These are phyloP conservation scores for Tardiomyces blankii DNA, from an alignment of 1,139 yeast species.

Conservation along the genomic window DNA sequence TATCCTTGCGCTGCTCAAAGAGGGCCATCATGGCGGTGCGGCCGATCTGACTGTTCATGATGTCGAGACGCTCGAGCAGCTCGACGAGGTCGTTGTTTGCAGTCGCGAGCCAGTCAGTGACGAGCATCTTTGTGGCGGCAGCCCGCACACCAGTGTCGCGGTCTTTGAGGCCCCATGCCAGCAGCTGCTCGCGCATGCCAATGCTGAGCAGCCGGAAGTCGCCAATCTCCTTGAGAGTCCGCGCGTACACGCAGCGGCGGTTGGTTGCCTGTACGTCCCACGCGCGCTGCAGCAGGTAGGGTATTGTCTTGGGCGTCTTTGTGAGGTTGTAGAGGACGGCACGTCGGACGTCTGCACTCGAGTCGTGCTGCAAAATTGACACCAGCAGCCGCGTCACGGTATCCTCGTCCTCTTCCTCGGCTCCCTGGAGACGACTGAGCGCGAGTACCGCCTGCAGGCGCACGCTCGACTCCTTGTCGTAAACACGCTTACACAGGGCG, in stretches of 20 bases:
- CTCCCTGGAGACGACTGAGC: conserved; percentile 64
- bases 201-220: conserved; percentile 52
- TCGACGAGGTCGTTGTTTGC: conserved; percentile 63
- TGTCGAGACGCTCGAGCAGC: conserved; percentile 59
- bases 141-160: conserved; percentile 62
- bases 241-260: conserved; percentile 61
- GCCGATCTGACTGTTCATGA: conserved; percentile 51
- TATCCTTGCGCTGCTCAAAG: conserved; percentile 52
- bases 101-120: conserved; percentile 59
- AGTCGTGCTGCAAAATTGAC: conserved; percentile 57
- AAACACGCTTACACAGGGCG: conserved; percentile 51
- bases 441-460: conserved; percentile 78
- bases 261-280: conserved; percentile 66
- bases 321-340: conserved; percentile 67
- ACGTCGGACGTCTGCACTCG: conserved; percentile 81
- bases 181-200: conserved; percentile 51
- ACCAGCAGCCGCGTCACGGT: conserved; percentile 42
- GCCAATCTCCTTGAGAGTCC: conserved; percentile 57
- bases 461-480: conserved; percentile 71
- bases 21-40: conserved; percentile 50
- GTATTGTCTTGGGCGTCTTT: conserved; percentile 43
- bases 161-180: conserved; percentile 81
- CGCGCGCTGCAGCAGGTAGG: conserved; percentile 65
- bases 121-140: conserved; percentile 65
- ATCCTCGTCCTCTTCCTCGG: conserved; percentile 33